These are phyloP conservation scores for Somion occarium DNA, from an alignment of 1,284 basidiomycete genomes.

Conservation along the genomic window DNA sequence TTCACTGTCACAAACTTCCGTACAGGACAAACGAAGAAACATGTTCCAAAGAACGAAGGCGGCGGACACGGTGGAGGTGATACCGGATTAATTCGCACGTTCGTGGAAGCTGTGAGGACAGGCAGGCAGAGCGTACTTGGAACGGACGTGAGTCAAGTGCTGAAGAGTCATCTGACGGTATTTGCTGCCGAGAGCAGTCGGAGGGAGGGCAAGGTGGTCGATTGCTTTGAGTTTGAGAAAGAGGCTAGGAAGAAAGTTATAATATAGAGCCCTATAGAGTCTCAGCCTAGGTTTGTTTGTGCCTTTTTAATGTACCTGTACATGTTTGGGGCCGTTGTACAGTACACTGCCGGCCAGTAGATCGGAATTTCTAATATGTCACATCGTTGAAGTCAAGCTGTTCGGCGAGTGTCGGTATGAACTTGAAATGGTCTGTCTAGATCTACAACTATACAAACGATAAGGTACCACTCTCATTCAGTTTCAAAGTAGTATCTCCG, in stretches of 20 bases:
- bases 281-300: too few relatives aligned
- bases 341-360: too few relatives aligned
- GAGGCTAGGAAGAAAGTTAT: constrained; percentile 33
- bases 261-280: not conserved
- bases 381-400: too few relatives aligned
- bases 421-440: too few relatives aligned
- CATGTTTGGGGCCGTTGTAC: too few relatives aligned
- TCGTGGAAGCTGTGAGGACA: constrained; percentile 66
- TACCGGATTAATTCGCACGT: constrained; percentile 62
- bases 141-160: constrained; percentile 61
- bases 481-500: too few relatives aligned
- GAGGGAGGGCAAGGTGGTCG: constrained; percentile 58
- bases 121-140: constrained; percentile 60
- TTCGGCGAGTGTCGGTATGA: too few relatives aligned
- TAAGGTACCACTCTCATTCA: too few relatives aligned
- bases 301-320: too few relatives aligned
- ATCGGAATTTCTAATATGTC: too few relatives aligned
- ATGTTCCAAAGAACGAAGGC: constrained; percentile 52
- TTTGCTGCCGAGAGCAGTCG: constrained; percentile 82
- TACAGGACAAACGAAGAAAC: constrained; percentile 41
- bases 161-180: constrained; percentile 76
- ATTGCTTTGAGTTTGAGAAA: constrained; percentile 58
- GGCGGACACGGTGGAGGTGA: constrained; percentile 84
- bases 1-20: constrained; percentile 80
- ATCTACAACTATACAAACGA: too few relatives aligned